Evolutionary conservation across 441 rosid genomes (phyloP), one percentile per base, ranked within the genome.

Genomic region (Arabidopsis lyrata): DNA sequence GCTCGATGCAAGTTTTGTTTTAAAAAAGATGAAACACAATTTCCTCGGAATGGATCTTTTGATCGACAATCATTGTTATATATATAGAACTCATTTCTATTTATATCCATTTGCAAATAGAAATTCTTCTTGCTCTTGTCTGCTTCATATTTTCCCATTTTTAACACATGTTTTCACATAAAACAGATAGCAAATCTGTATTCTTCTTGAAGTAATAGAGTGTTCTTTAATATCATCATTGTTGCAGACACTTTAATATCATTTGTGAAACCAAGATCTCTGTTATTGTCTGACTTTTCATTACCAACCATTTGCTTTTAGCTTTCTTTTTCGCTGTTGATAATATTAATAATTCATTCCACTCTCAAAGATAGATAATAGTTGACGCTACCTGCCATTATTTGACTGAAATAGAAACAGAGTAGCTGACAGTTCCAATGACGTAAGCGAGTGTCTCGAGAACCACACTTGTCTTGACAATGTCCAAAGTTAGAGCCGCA

Each of bases 1-100:
- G 76, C 85, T 80, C 45, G 77, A 84, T 86, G 89, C 89, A 72
- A 50, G 68, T 36, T 62, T 78, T 71, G 73, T 59, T 64, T 41
- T 22, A 8, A 50, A 49, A 18, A 49, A 36, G 50, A 27, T 18
- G 45, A 42, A 32, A 58, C 60, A 29, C 45, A 29, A 69, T 47
- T 49, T 65, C 61, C 62, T 20, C 32, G 66, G 13, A 22, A 20
- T 32, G 61, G 63, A 76, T 76, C 72, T 56, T 58, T 12, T 38
- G 54, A 57, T 74, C 66, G 50, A 34, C 24, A 42, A 74, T 14
- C 31, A 27, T 27, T 27, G 24, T 48, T 74, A 58, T 35, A 65
- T 47, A 60, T 60, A 52, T 67, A 20, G 5, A 68, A 59, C 72
- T 68, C 68, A 44, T 68, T 24, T 75, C 74, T 42, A 41, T 59